These are phyloP conservation scores for Metschnikowia lunata DNA, from an alignment of 805 yeast species.

Conservation along the genomic window DNA sequence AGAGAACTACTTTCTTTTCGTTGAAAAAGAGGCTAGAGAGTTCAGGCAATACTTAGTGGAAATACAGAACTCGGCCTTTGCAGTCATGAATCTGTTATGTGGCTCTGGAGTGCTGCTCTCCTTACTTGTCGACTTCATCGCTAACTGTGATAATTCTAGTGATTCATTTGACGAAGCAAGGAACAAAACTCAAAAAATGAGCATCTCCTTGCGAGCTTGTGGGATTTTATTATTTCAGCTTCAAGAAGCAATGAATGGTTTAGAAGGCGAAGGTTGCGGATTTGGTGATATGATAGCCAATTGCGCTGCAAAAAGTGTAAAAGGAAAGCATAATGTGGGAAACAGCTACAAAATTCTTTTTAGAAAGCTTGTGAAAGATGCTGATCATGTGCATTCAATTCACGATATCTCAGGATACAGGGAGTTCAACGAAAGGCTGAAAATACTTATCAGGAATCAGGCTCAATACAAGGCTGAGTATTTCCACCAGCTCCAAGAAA, in stretches of 20 bases:
- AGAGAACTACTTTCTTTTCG: not conserved
- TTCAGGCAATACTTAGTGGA: not conserved
- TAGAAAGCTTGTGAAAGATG: too few relatives aligned
- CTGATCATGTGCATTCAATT: too few relatives aligned
- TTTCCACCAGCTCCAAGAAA: not conserved
- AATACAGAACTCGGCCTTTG: not conserved
- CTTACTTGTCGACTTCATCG: not conserved
- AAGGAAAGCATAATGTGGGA: too few relatives aligned
- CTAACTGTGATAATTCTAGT: not conserved
- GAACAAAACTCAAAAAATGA: too few relatives aligned
- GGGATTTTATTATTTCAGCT: too few relatives aligned
- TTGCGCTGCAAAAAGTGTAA: too few relatives aligned
- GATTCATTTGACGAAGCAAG: not conserved
- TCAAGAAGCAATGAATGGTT: too few relatives aligned
- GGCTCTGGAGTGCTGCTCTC: not conserved
- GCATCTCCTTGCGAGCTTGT: too few relatives aligned
- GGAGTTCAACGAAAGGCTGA: not conserved
- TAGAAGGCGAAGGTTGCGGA: too few relatives aligned
- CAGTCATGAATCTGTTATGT: not conserved
- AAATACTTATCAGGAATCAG: not conserved
- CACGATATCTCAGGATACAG: not conserved
- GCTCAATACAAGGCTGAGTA: not conserved
- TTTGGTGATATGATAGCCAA: too few relatives aligned
- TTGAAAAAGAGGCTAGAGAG: not conserved
- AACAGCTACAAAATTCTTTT: too few relatives aligned